phyloP scores from a whole-genome alignment of 352 stramenopile species.

The Globisporangium takayamanum region DNA sequence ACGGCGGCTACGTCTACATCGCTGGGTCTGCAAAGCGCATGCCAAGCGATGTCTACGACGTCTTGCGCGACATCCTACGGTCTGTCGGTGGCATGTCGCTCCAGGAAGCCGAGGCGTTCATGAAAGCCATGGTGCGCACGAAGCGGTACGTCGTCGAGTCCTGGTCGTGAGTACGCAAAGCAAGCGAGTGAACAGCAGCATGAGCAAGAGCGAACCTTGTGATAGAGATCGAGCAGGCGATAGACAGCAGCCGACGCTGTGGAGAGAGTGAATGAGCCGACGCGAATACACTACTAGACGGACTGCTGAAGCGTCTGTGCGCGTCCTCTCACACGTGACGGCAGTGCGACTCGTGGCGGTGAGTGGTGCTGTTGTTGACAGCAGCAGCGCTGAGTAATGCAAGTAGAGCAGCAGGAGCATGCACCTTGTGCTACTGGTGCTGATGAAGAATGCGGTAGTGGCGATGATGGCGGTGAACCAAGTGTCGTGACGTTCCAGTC shows the following conservation, averaged over 20 bases:
- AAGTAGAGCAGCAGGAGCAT: too few relatives aligned
- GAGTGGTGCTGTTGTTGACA: too few relatives aligned
- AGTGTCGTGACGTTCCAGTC: slow-evolving; percentile 30
- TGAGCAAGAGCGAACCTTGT: background rate
- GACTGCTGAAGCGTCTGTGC: too few relatives aligned
- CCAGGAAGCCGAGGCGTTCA: slow-evolving; percentile 54
- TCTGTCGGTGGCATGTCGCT: slow-evolving; percentile 65
- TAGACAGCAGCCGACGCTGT: too few relatives aligned
- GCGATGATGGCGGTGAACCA: background rate
- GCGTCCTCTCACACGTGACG: too few relatives aligned
- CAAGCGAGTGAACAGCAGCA: background rate
- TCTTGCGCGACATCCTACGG: slow-evolving; percentile 79
- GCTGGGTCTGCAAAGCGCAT: slow-evolving; percentile 90
- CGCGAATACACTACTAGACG: too few relatives aligned
- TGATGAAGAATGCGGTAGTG: background rate
- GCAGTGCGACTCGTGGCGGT: too few relatives aligned
- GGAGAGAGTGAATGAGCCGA: too few relatives aligned
- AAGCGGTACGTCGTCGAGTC: slow-evolving; percentile 85
- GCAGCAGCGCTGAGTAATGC: too few relatives aligned
- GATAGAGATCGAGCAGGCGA: background rate
- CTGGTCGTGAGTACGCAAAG: slow-evolving; percentile 45
- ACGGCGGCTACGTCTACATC: slow-evolving; percentile 75
- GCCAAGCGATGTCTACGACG: slow-evolving; percentile 88
- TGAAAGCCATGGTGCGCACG: slow-evolving; percentile 66
- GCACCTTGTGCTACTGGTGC: background rate